phyloP scores from a whole-genome alignment of 768 basidiomycete genomes.

The Hortiboletus campestris region DNA sequence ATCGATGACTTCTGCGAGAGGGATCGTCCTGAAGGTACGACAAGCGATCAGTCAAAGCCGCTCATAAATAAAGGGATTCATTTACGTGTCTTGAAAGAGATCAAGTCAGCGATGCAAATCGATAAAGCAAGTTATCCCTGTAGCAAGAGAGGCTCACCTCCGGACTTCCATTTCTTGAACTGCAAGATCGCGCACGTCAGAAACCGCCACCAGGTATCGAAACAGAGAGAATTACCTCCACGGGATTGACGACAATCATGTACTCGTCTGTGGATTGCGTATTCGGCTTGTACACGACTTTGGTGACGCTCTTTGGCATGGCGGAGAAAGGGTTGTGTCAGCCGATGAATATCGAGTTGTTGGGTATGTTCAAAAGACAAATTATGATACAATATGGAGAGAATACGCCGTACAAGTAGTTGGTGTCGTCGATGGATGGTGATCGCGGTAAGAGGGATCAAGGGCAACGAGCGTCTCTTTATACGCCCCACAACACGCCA shows the following conservation, averaged over 20 bases:
- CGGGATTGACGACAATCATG: conserved; percentile 63
- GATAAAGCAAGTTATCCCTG: background rate
- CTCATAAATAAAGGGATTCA: background rate
- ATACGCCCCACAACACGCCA: conserved; percentile 20
- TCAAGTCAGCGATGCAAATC: conserved; percentile 8
- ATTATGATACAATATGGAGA: conserved; percentile 13
- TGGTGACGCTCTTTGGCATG: conserved; percentile 52
- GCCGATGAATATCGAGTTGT: conserved; percentile 2
- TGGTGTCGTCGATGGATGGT: conserved; percentile 5
- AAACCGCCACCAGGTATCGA: background rate
- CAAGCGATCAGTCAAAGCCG: conserved; percentile 12
- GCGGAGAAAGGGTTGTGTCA: too few species aligned
- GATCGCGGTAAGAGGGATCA: background rate
- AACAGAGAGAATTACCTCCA: conserved; percentile 47
- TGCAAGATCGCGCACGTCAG: conserved; percentile 28
- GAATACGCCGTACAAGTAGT: background rate
- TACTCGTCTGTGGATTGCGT: conserved; percentile 70
- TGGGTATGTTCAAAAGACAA: conserved; percentile 11
- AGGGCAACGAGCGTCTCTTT: conserved; percentile 20
- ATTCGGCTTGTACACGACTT: conserved; percentile 81
- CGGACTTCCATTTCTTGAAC: conserved; percentile 78
- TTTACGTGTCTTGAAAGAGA: conserved; percentile 62
- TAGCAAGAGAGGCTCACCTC: conserved; percentile 50
- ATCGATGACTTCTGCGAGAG: conserved; percentile 77
- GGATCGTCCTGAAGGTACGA: conserved; percentile 51